Evolutionary conservation across 148 eudicot genomes (phyloP).

Genomic region (Camellia japonica): DNA sequence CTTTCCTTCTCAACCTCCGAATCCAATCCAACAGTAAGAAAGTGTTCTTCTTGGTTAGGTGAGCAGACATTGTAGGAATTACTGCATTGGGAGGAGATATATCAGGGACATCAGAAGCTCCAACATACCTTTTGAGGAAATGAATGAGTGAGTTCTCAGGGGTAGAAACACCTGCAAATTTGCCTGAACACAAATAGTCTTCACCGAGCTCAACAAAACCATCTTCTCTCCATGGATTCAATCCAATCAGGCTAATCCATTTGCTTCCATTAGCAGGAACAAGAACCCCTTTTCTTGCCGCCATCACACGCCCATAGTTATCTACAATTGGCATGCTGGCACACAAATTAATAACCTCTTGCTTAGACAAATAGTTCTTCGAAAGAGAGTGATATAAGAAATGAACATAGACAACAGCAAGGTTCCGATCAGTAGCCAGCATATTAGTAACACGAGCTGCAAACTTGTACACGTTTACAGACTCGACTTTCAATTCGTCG

Average conservation of each 20-base stretch:
- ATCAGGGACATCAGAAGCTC: constrained; percentile 58
- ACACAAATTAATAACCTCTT: constrained; percentile 22
- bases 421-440: neutral
- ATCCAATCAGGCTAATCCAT: constrained; percentile 58
- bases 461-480: constrained; percentile 19
- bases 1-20: constrained; percentile 20
- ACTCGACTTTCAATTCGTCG: constrained; percentile 9
- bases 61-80: constrained; percentile 40
- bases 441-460: neutral
- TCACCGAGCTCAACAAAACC: constrained; percentile 49
- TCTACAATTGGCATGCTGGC: constrained; percentile 44
- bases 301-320: constrained; percentile 31
- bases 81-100: constrained; percentile 50
- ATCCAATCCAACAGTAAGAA: constrained; percentile 64
- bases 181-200: constrained; percentile 39
- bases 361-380: constrained; percentile 4
- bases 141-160: constrained; percentile 25
- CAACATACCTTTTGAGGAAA: constrained; percentile 32
- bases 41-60: constrained; percentile 41
- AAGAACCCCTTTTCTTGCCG: constrained; percentile 28
- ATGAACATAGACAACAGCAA: constrained; percentile 20
- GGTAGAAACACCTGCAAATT: constrained; percentile 30
- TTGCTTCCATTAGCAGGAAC: constrained; percentile 64
- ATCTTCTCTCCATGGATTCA: constrained; percentile 49
- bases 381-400: constrained; percentile 23